Evolutionary conservation across 768 basidiomycete species (phyloP).

Genomic region (Auricularia sp.): DNA sequence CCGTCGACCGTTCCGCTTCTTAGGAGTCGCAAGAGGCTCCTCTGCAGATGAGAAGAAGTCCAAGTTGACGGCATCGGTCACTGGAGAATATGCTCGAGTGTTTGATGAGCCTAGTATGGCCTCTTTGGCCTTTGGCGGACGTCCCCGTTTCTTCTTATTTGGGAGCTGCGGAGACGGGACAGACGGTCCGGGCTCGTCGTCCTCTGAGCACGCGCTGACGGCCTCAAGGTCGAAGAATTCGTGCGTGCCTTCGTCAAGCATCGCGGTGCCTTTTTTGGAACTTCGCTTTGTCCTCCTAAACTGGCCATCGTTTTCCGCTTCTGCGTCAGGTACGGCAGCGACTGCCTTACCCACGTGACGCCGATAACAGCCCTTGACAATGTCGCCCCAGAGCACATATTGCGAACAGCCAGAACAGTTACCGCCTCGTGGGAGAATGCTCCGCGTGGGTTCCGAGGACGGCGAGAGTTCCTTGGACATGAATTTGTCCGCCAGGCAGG

Average conservation of each 20-base stretch:
- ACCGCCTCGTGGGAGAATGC: constrained; percentile 53
- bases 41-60: too few species aligned
- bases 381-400: constrained; percentile 61
- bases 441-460: constrained; percentile 1
- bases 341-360: constrained; percentile 24
- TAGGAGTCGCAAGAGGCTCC: too few species aligned
- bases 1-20: too few species aligned
- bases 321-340: constrained; percentile 9
- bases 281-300: not conserved
- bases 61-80: too few species aligned
- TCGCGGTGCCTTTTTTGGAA: not conserved
- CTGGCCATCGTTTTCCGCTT: not conserved
- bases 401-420: constrained; percentile 39
- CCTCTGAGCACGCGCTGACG: constrained; percentile 10
- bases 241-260: constrained; percentile 3
- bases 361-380: constrained; percentile 52
- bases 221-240: constrained; percentile 20
- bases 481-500: constrained; percentile 45
- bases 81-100: too few species aligned
- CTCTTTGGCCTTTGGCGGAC: not conserved
- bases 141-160: not conserved
- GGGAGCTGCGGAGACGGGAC: not conserved
- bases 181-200: constrained; percentile 9
- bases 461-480: constrained; percentile 14
- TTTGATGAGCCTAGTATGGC: too few species aligned